These are phyloP conservation scores for Sesbania bispinosa DNA, from an alignment of 306 rosid genomes.

Conservation along the genomic window DNA sequence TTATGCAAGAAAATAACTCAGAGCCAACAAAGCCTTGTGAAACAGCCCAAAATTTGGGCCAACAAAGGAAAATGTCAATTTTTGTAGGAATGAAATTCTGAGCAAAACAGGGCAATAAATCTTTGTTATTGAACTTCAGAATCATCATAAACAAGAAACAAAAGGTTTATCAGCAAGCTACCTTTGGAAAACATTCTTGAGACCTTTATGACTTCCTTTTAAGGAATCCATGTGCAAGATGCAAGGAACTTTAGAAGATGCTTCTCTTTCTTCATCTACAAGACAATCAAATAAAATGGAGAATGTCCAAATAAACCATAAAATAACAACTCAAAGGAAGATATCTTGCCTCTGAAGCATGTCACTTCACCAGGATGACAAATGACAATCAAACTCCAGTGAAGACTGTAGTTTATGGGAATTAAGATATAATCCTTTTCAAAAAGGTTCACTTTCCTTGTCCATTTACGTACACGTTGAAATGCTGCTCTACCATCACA, in stretches of 20 bases:
- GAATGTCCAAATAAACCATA: slow-evolving; percentile 11
- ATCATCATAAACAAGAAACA: slow-evolving; percentile 6
- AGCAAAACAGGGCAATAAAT: neutral
- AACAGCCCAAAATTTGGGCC: neutral
- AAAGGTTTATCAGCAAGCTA: slow-evolving; percentile 23
- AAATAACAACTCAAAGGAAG: slow-evolving; percentile 20
- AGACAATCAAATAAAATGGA: slow-evolving; percentile 19
- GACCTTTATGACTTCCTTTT: slow-evolving; percentile 67
- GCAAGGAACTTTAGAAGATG: slow-evolving; percentile 55
- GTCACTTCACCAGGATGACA: slow-evolving; percentile 68
- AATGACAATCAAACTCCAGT: slow-evolving; percentile 75
- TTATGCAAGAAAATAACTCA: slow-evolving; percentile 1
- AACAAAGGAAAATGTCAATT: neutral
- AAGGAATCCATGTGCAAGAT: slow-evolving; percentile 81
- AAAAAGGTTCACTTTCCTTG: slow-evolving; percentile 62
- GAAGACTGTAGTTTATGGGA: slow-evolving; percentile 72
- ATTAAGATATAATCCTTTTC: slow-evolving; percentile 63
- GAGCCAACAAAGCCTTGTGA: slow-evolving; percentile 14
- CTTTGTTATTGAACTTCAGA: neutral
- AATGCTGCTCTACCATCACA: slow-evolving; percentile 61
- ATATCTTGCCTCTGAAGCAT: slow-evolving; percentile 41
- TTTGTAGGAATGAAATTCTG: neutral
- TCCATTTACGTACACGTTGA: slow-evolving; percentile 66
- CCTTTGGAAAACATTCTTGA: slow-evolving; percentile 63
- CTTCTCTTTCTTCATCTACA: slow-evolving; percentile 47